Percentiles rank a stretch among this genome's conserved stretches.
Conservation (phyloP, 352 stramenopile genomes). For the Thalassiosira hispida region DNA sequence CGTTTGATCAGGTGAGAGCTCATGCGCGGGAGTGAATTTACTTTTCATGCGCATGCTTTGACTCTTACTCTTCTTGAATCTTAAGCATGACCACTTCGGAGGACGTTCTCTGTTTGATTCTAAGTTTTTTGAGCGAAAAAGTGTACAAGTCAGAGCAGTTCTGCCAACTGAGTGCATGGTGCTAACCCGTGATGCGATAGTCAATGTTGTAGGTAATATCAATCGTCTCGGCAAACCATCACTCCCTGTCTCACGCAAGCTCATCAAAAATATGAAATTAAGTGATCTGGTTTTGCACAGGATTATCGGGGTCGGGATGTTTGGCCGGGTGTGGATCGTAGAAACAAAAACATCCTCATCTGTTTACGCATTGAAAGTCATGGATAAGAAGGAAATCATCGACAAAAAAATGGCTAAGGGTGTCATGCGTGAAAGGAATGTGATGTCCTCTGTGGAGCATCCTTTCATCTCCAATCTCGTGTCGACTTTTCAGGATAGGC, state of each 20-base stretch:
- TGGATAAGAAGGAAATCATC: conserved; percentile 84
- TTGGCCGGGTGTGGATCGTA: conserved; percentile 89
- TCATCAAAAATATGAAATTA: conserved; percentile 55
- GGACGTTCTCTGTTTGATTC: conserved; percentile 42
- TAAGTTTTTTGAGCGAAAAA: conserved; percentile 45
- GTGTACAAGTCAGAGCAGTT: conserved; percentile 42
- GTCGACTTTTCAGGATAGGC: conserved; percentile 91
- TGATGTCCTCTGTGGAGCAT: conserved; percentile 93
- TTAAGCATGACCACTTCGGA: conserved; percentile 45
- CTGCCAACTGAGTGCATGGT: conserved; percentile 46
- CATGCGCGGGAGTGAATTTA: background rate
- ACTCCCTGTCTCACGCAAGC: conserved; percentile 42
- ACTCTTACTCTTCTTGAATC: background rate
- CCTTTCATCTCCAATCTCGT: conserved; percentile 95
- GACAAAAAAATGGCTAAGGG: conserved; percentile 92
- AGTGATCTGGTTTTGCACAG: conserved; percentile 44
- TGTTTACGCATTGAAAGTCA: conserved; percentile 90
- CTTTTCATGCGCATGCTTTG: background rate
- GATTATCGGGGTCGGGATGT: conserved; percentile 89
- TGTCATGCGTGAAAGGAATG: conserved; percentile 96
- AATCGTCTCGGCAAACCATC: conserved; percentile 54
- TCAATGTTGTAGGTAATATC: conserved; percentile 69
- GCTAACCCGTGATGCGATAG: conserved; percentile 77
- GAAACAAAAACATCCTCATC: conserved; percentile 75
- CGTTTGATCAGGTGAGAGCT: conserved; percentile 22